Evolutionary conservation across 192 early-diverging fungal species (phyloP), one percentile per base, ranked within the genome.

Genomic region (Backusella tarrabulga): DNA sequence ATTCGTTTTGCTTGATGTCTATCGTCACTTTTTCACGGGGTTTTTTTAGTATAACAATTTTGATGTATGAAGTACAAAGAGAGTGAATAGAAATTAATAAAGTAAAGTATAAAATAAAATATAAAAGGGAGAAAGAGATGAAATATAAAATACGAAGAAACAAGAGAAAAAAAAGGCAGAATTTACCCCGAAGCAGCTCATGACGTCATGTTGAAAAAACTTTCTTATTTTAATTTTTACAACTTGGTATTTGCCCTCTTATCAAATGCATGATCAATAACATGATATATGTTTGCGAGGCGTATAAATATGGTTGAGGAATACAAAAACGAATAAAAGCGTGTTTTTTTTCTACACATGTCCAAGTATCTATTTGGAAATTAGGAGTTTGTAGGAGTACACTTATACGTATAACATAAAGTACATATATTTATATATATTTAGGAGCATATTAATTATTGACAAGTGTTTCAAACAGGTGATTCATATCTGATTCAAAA

Each of bases 191-290:
- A 63, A 63, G 8, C 9, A 23, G 12, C 26, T 63, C 21, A 63
- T 63, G 56, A 63, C 56, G 56, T 63, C 56, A 63, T 63, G 26
- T 63, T 63, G 21, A 29, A 63, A 63, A 63, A 63, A 63, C 21
- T 29, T 63, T 63, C 19, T 26, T 63, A 63, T 63, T 63, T 63
- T 23, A 63, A 26, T 63, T 63, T n/a, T 63, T 63, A 29, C 26
- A 63, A 63, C 21, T 63, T 63, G 56, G 26, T 63, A 29, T 29
- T 63, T 29, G 23, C 26, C 26, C 11, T 63, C 56, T 63, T 63
- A 63, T 63, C 56, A 63, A 63, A 63, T 63, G 56, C 56, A 63
- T 63, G 56, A 63, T 63, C 56, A 9, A 63, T 63, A 63, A 63
- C 56, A 63, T 63, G 56, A 63, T 63, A 4, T 63, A 63, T 63